These are phyloP conservation scores for Urtica urens DNA, from an alignment of 306 rosid genomes.

Conservation along the genomic window DNA sequence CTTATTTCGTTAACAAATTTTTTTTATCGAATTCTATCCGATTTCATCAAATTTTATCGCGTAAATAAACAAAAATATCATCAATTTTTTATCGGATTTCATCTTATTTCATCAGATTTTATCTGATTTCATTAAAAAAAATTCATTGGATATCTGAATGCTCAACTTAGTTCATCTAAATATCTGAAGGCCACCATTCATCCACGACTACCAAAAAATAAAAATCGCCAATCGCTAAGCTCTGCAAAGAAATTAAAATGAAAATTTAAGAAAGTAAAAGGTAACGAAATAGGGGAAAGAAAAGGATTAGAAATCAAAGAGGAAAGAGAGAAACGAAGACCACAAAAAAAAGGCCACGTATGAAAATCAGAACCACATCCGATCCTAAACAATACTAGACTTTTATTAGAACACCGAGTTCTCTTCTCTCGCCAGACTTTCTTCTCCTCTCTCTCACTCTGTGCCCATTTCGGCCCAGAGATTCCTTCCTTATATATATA, in stretches of 20 bases:
- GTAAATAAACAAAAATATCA: no score
- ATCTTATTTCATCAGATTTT: no score
- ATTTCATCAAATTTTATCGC: no score
- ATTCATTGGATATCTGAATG: no score
- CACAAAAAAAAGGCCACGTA: conserved; percentile 54
- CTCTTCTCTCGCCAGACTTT: background rate
- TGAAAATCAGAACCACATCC: conserved; percentile 45
- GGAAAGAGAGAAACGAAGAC: background rate
- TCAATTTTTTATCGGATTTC: no score
- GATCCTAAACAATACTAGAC: conserved; percentile 22
- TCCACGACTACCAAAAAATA: conserved; percentile 3
- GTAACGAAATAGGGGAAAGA: background rate
- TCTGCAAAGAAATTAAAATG: background rate
- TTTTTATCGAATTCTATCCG: no score
- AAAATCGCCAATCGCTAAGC: background rate
- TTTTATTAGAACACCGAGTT: background rate
- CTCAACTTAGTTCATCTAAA: no score
- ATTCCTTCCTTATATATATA: no score
- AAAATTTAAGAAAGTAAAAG: background rate
- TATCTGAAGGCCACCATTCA: background rate
- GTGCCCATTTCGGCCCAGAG: no score
- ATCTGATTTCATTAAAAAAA: no score
- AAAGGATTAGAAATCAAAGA: background rate
- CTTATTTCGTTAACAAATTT: no score
- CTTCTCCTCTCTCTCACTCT: background rate